phyloP scores from a whole-genome alignment of 108 stramenopile species.

The Cyclotella kingstonii region DNA sequence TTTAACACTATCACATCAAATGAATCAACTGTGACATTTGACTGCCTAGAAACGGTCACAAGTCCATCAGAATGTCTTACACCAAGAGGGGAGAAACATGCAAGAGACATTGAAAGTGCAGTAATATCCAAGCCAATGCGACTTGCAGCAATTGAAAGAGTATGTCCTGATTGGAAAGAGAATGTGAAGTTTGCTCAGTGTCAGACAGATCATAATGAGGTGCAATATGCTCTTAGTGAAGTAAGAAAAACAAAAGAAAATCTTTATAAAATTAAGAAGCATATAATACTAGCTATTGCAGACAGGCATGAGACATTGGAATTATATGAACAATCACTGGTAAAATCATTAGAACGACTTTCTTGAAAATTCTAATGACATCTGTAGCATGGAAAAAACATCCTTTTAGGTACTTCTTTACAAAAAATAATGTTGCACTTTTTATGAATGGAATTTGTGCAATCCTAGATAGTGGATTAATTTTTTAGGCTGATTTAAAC shows the following conservation, averaged over 20 bases:
- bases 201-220: conserved; percentile 16
- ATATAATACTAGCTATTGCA: conserved; percentile 28
- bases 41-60: background rate
- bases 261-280: conserved; percentile 20
- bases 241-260: conserved; percentile 12
- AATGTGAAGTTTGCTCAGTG: conserved; percentile 23
- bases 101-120: conserved; percentile 15
- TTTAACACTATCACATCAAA: conserved; percentile 7
- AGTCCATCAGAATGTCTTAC: conserved; percentile 1
- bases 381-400: too few species aligned
- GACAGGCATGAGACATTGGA: conserved; percentile 30
- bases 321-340: conserved; percentile 28
- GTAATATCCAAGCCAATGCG: conserved; percentile 6
- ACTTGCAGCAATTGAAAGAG: conserved; percentile 20
- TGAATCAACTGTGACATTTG: background rate
- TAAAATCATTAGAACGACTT: conserved; percentile 16
- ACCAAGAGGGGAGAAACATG: conserved; percentile 14
- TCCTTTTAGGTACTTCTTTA: too few species aligned
- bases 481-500: too few species aligned
- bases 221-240: conserved; percentile 15
- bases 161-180: conserved; percentile 31
- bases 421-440: too few species aligned
- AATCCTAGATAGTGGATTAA: too few species aligned
- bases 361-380: background rate
- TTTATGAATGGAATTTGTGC: too few species aligned